A percentile compares a stretch with the other conserved stretches of the same genome.
Evolutionary conservation across 2,329 filamentous ascomycete species (phyloP).

Genomic region (Orbilia javanica): DNA sequence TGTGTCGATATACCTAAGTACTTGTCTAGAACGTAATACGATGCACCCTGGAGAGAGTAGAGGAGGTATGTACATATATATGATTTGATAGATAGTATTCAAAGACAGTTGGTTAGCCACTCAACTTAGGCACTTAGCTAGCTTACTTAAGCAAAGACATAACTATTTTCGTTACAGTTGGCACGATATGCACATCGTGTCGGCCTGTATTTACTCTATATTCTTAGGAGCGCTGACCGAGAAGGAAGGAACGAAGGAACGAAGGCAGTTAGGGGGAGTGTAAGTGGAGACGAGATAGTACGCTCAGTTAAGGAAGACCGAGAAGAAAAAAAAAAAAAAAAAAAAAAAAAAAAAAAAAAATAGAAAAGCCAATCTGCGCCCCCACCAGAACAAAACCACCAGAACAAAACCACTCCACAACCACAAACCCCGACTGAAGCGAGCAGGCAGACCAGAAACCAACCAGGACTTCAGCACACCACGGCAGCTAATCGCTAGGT

Average conservation of each 20-base stretch:
- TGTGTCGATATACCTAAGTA: neutral
- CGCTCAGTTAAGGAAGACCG: neutral
- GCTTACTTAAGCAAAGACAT: no score
- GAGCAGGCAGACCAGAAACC: constrained; percentile 23
- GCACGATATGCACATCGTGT: no score
- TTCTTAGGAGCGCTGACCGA: no score
- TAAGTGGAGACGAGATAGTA: neutral
- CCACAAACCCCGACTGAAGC: constrained; percentile 47
- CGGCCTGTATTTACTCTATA: no score
- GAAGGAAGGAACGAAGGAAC: no score
- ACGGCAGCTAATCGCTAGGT: constrained; percentile 22
- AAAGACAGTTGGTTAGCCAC: no score
- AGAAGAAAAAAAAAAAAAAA: neutral
- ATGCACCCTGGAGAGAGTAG: no score
- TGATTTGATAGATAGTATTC: no score
- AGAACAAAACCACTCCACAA: constrained; percentile 51
- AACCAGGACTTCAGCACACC: constrained; percentile 32
- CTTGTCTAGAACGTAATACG: no score
- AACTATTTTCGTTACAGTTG: no score
- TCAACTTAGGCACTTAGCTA: no score
- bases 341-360: constrained; percentile 20
- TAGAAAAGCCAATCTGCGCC: constrained; percentile 47
- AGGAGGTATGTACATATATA: no score
- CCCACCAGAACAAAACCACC: constrained; percentile 54
- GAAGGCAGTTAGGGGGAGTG: neutral